phyloP scores from a whole-genome alignment of 2,329 filamentous ascomycete genomes.

The Ascochyta viciae-villosae region DNA sequence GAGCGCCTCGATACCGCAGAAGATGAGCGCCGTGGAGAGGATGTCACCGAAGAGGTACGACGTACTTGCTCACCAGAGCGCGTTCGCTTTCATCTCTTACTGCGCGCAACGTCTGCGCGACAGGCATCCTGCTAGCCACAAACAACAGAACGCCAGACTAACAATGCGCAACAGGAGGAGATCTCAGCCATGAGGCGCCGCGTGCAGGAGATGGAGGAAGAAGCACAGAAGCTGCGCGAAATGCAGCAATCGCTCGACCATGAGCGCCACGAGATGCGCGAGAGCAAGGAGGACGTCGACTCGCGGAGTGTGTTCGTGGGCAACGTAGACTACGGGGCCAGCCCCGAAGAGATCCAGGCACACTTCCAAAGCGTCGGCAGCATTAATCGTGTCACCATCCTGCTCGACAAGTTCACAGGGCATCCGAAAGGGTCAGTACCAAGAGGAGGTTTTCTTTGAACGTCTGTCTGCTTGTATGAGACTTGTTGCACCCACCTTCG shows the following conservation, averaged over 20 bases:
- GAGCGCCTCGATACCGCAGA: slow-evolving; percentile 45
- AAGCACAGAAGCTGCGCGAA: slow-evolving; percentile 62
- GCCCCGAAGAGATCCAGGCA: slow-evolving; percentile 96
- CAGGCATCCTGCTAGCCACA: neutral
- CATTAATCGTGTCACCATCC: slow-evolving; percentile 97
- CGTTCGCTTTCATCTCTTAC: neutral
- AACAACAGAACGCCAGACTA: neutral
- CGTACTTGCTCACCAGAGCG: neutral
- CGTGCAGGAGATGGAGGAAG: slow-evolving; percentile 64
- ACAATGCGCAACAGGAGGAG: slow-evolving; percentile 41
- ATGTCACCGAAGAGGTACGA: slow-evolving; percentile 47
- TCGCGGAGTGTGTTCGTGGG: slow-evolving; percentile 96
- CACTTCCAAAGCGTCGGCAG: slow-evolving; percentile 97
- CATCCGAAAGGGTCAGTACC: slow-evolving; percentile 94
- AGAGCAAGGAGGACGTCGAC: slow-evolving; percentile 96
- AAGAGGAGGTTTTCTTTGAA: slow-evolving; percentile 50
- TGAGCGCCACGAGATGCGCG: slow-evolving; percentile 80
- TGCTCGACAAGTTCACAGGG: slow-evolving; percentile 97
- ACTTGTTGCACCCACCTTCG: neutral
- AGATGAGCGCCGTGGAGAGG: slow-evolving; percentile 35
- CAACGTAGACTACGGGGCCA: slow-evolving; percentile 97
- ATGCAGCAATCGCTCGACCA: slow-evolving; percentile 75
- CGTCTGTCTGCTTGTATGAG: slow-evolving; percentile 17
- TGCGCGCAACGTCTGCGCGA: neutral
- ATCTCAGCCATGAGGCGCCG: slow-evolving; percentile 61